Evolutionary conservation across 2,329 filamentous ascomycete genomes (phyloP), one percentile per base, ranked within the genome.

Genomic region (Cadophora sp.): DNA sequence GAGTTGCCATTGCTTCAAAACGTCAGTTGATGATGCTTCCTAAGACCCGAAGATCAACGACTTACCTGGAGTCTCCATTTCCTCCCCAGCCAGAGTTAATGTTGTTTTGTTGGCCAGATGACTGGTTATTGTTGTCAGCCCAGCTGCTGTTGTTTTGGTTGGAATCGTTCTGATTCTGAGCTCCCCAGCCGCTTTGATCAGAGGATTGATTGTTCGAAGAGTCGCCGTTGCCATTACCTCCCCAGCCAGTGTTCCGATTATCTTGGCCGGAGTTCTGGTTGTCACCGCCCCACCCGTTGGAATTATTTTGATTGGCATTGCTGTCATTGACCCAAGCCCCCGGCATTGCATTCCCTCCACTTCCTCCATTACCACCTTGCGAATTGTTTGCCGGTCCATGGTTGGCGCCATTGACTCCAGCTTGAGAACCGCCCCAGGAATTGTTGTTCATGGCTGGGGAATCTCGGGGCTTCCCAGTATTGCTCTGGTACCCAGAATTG

Each of bases 381-480:
- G 59, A 27, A 30, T 47, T 33, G 8, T 47, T 63, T 13, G 50
- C 22, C 33, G 36, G 50, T 20, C 22, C 50, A 20, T 36, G 33
- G 11, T 62, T 51, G 7, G 43, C 45, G 6, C 45, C 33, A n/a
- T 51, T 62, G 24, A 39, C 13, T 16, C 47, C 45, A 2, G 16
- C n/a, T 18, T 51, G 59, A n/a, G 47, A 53, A 16, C 20, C 39
- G 13, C 45, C 33, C 59, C 59, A 62, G 3, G 4, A 9, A 13
- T 62, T 43, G n/a, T 45, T 56, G 50, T 66, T 59, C 18, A 16
- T n/a, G 11, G 58, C 59, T 51, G 59, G 51, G 41, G 50, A 62
- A 45, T 50, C 30, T 9, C 50, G 50, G 39, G 59, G 22, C n/a
- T 50, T 62, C 41, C 64, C 59, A 27, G 39, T 51, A 13, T 59